phyloP scores from a whole-genome alignment of 768 basidiomycete species.

The Naganishia vaughanmartiniae region DNA sequence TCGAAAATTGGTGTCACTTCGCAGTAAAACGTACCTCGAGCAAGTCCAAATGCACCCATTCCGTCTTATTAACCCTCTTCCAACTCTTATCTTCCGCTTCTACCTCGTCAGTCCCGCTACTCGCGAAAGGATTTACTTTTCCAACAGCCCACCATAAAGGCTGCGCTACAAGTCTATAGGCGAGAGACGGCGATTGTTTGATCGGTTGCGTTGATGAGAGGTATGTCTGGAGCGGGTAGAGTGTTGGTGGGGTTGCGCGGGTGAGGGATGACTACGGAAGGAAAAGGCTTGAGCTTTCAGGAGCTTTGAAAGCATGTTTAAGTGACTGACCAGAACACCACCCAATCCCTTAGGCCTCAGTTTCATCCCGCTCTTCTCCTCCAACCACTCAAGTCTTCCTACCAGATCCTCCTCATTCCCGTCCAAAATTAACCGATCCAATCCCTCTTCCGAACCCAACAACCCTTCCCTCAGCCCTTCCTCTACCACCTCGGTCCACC shows the following conservation, averaged over 20 bases:
- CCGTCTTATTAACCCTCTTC: constrained; percentile 36
- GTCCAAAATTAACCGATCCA: constrained; percentile 42
- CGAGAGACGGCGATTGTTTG: constrained; percentile 39
- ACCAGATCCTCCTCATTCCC: constrained; percentile 41
- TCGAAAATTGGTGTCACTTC: neutral
- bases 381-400: constrained; percentile 37
- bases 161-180: constrained; percentile 42
- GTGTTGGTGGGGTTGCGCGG: constrained; percentile 32
- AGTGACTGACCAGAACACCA: constrained; percentile 45
- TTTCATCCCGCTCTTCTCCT: constrained; percentile 19
- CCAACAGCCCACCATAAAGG: constrained; percentile 51
- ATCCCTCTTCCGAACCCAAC: constrained; percentile 30
- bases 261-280: constrained; percentile 36
- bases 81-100: constrained; percentile 44
- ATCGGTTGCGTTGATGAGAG: constrained; percentile 42
- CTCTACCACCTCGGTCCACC: constrained; percentile 63
- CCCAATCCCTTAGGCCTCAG: constrained; percentile 46
- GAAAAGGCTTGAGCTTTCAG: neutral
- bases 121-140: constrained; percentile 48
- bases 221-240: constrained; percentile 41
- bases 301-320: neutral
- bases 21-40: constrained; percentile 45
- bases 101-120: constrained; percentile 29
- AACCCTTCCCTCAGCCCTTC: constrained; percentile 41
- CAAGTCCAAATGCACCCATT: constrained; percentile 46